phyloP scores from a whole-genome alignment of 805 yeast species.

The Kazachstania kunashirensis region DNA sequence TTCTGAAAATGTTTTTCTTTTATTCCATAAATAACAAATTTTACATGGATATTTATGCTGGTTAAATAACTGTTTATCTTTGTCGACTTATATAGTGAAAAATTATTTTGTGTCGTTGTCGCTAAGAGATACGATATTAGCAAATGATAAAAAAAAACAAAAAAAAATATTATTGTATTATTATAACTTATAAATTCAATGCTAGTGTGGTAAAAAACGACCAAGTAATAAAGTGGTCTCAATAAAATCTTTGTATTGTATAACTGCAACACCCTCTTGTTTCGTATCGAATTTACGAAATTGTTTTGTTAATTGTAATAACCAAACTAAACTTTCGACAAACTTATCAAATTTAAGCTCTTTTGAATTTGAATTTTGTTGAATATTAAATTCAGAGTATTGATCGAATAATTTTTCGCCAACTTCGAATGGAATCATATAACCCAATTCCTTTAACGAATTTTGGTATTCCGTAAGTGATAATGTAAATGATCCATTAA shows the following conservation, averaged over 20 bases:
- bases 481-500: constrained; percentile 27
- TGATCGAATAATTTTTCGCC: constrained; percentile 30
- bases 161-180: too few relatives aligned
- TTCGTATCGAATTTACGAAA: constrained; percentile 71
- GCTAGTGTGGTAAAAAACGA: constrained; percentile 27
- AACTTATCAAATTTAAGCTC: constrained; percentile 67
- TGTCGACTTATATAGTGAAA: too few relatives aligned
- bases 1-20: too few relatives aligned
- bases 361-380: constrained; percentile 22
- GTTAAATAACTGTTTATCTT: too few relatives aligned
- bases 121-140: too few relatives aligned
- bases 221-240: constrained; percentile 39
- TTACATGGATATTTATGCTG: too few relatives aligned
- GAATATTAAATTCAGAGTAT: constrained; percentile 25
- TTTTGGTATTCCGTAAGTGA: constrained; percentile 27
- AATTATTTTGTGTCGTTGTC: too few relatives aligned
- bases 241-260: constrained; percentile 56
- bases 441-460: constrained; percentile 28
- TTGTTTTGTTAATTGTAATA: constrained; percentile 65
- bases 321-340: constrained; percentile 69
- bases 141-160: too few relatives aligned
- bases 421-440: constrained; percentile 28
- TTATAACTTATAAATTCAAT: too few relatives aligned
- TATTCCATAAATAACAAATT: too few relatives aligned
- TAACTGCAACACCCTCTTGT: constrained; percentile 61